Base-by-base conservation (phyloP, 1,284 basidiomycete species). In the Sanghuangporus sanghuang region DNA sequence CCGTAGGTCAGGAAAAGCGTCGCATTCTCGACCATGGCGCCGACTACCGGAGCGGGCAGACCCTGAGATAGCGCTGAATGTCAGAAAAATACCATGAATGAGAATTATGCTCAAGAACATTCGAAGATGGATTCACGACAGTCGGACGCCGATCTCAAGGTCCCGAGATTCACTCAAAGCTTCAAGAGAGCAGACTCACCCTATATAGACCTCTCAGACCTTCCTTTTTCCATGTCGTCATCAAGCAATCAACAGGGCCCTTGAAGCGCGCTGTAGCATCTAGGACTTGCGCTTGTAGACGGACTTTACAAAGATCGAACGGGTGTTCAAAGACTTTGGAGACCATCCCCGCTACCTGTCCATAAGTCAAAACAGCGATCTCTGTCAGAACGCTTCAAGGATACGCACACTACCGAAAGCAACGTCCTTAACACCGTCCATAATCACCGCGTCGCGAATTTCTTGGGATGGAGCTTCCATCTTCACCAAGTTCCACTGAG, bases 11-110 rank as follows among this genome's bases (percentile, higher is more conserved):
- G 79, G 76, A 99, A 97, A 44, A 96, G 79, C 3, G 85, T 84
- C 5, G 95, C 94, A 70, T 95, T 96, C 76, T 97, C 93, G 38
- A 85, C 85, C 81, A 95, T 94, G n/a, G 94, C 90, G 7, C 94
- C 95, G 1, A 92, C 82, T 18, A 97, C 84, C 1, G 95, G 94
- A 67, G 93, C 92, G 6, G 93, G 92, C 1, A 96, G 78, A 60
- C 94, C 94, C 93, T 95, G 68, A 27, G 32, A 16, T 59, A 8
- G 56, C 18, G 32, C 6, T 44, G 21, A 52, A 5, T 21, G 23
- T 44, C 23, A 50, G 44, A 6, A 11, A 57, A 5, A 32, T 32
- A 35, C 16, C 35, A 18, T n/a, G 11, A 36, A 38, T 18, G 32
- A 35, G 16, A 36, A 1, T 36, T 2, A 38, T 36, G 4, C 7